Base-by-base conservation (phyloP, 495 filamentous ascomycete species). In the Elaphomyces granulatus region DNA sequence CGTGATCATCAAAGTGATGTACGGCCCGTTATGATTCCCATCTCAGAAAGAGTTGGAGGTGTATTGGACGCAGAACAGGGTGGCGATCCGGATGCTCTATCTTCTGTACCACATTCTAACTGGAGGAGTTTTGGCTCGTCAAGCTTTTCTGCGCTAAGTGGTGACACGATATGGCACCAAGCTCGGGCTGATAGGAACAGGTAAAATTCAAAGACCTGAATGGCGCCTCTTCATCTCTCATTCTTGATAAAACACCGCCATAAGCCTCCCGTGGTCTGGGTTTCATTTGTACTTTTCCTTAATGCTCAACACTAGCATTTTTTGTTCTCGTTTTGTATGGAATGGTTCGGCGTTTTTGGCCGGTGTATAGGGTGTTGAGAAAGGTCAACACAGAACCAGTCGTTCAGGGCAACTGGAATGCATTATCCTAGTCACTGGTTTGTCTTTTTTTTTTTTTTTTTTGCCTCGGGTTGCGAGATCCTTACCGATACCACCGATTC, bases 121-220 rank as follows among this genome's bases (percentile, higher is more conserved):
- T 64, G 62, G 64, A 49, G 61, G 26, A 63, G 64, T 34, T 46
- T 64, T 38, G 54, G 64, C 12, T 61, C 66, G 0, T 41, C 69
- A 4, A 71, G 63, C 42, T 59, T 68, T 34, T 69, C 66, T 4
- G 64, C 64, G 6, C 60, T 73, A 6, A 71, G 58, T 36, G 69
- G 69, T 7, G 68, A 72, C 38, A 63, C 59, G 7, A 64, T 66
- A 26, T 68, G 68, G 63, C 64, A 68, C 40, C 67, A 67, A 43
- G 53, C 55, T 40, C 58, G 56, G 45, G 49, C 54, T 12, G 64
- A 72, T 37, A 58, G 63, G 28, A 63, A 61, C 38, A 48, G 61
- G 49, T 72, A 52, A 60, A 30, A 32, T 14, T n/a, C n/a, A n/a
- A n/a, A n/a, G n/a, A n/a, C n/a, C n/a, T n/a, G n/a, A n/a, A n/a